These are phyloP conservation scores for Tetrapisispora namnaoensis DNA, from an alignment of 805 yeast genomes.

Conservation along the genomic window DNA sequence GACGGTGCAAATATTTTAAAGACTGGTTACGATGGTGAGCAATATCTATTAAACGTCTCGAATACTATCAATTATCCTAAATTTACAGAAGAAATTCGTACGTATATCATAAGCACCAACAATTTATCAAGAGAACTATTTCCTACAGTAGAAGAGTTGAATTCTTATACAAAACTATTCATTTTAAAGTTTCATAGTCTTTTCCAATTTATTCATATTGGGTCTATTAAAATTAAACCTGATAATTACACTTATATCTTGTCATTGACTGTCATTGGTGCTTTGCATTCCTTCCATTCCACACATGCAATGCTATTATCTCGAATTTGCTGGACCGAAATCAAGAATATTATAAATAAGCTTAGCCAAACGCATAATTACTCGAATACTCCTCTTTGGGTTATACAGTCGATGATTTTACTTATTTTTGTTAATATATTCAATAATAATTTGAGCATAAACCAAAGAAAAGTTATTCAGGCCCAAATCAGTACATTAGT, in stretches of 20 bases:
- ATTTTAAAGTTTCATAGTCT: slow-evolving; percentile 70
- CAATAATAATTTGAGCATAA: slow-evolving; percentile 55
- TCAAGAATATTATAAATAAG: slow-evolving; percentile 38
- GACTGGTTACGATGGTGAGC: slow-evolving; percentile 9
- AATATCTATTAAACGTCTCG: too few species aligned
- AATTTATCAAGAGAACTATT: slow-evolving; percentile 50
- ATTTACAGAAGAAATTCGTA: slow-evolving; percentile 45
- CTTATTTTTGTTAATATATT: slow-evolving; percentile 79
- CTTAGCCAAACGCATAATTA: slow-evolving; percentile 15
- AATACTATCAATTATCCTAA: slow-evolving; percentile 32
- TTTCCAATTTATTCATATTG: slow-evolving; percentile 75
- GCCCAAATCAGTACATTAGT: slow-evolving; percentile 74
- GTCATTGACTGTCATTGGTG: slow-evolving; percentile 84
- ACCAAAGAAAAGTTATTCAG: slow-evolving; percentile 50
- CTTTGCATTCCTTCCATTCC: slow-evolving; percentile 73
- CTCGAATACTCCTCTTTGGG: slow-evolving; percentile 42
- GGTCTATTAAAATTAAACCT: slow-evolving; percentile 40
- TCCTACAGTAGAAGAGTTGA: slow-evolving; percentile 68
- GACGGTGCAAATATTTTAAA: neutral
- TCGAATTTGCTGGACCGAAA: slow-evolving; percentile 55
- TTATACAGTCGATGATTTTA: slow-evolving; percentile 73
- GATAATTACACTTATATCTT: slow-evolving; percentile 52
- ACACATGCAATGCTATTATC: slow-evolving; percentile 62
- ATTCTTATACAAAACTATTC: slow-evolving; percentile 64
- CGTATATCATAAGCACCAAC: slow-evolving; percentile 43